Evolutionary conservation across 192 early-diverging fungal genomes (phyloP).

Genomic region (Linnemannia elongata): DNA sequence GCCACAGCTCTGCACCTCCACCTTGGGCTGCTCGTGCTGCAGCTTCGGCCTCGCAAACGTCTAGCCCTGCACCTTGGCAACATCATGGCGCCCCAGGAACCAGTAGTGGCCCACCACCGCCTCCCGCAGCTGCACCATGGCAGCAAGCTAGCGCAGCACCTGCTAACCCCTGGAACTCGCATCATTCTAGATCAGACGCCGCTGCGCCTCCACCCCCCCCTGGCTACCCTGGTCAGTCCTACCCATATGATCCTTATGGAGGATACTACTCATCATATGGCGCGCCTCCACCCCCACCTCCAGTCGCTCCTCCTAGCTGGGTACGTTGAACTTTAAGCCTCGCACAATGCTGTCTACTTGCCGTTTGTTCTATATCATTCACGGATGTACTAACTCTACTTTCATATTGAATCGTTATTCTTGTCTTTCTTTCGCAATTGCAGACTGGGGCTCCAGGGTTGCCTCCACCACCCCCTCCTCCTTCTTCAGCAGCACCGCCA

Average conservation of each 20-base stretch:
- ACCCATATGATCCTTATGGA: conserved; percentile 32
- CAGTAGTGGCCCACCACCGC: conserved; percentile 27
- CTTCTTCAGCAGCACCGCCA: conserved; percentile 41
- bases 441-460: conserved; percentile 42
- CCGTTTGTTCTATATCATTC: not conserved
- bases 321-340: conserved; percentile 1
- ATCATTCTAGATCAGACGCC: conserved; percentile 19
- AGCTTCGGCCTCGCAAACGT: conserved; percentile 22
- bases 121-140: conserved; percentile 38
- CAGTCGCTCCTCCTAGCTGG: conserved; percentile 42
- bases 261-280: conserved; percentile 39
- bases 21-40: conserved; percentile 44
- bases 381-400: not conserved
- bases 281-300: conserved; percentile 40
- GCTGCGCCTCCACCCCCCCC: conserved; percentile 32
- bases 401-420: not conserved
- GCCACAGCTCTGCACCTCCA: conserved; percentile 29
- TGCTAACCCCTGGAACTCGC: conserved; percentile 25
- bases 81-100: conserved; percentile 52
- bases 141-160: conserved; percentile 20
- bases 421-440: not conserved
- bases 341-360: not conserved
- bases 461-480: conserved; percentile 54
- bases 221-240: conserved; percentile 24
- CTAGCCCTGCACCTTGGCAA: conserved; percentile 51